Evolutionary conservation across 495 filamentous ascomycete genomes (phyloP).

Genomic region (Podospora sp.): DNA sequence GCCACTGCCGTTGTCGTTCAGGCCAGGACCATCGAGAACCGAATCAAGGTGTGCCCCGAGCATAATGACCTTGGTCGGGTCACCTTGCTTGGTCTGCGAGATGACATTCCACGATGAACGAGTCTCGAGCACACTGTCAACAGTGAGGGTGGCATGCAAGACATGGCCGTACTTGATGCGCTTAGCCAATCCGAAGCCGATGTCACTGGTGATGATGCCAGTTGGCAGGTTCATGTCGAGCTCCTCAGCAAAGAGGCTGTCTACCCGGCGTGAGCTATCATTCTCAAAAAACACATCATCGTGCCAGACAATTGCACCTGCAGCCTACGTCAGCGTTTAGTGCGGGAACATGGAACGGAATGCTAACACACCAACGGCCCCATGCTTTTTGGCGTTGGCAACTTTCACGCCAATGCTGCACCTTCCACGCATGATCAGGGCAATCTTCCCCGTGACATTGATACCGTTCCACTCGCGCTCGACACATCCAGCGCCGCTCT

Average conservation of each 20-base stretch:
- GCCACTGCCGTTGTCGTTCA: conserved; percentile 58
- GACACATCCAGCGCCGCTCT: conserved; percentile 40
- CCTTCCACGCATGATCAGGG: conserved; percentile 62
- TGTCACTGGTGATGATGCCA: conserved; percentile 41
- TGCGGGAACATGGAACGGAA: too few relatives aligned
- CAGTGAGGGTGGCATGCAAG: conserved; percentile 28
- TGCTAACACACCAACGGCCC: conserved; percentile 59
- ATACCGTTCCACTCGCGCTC: conserved; percentile 42
- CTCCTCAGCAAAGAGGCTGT: conserved; percentile 11
- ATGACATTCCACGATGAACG: conserved; percentile 65
- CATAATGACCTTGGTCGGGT: conserved; percentile 64
- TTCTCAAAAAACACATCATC: too few relatives aligned
- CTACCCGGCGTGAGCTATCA: too few relatives aligned
- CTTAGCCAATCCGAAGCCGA: conserved; percentile 53
- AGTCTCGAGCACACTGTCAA: conserved; percentile 49
- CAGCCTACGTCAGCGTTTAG: too few relatives aligned
- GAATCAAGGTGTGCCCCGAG: conserved; percentile 72
- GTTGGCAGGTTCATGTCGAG: conserved; percentile 26
- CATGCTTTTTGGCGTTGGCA: conserved; percentile 57
- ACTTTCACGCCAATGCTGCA: conserved; percentile 66
- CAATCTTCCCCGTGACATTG: conserved; percentile 57
- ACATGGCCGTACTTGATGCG: conserved; percentile 40
- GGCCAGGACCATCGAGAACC: conserved; percentile 60
- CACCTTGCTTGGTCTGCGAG: conserved; percentile 64
- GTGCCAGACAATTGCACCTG: too few relatives aligned